Evolutionary conservation across 139 green algal genomes (phyloP), one percentile per base, ranked within the genome.

Genomic region (Chlamydomonas incerta): DNA sequence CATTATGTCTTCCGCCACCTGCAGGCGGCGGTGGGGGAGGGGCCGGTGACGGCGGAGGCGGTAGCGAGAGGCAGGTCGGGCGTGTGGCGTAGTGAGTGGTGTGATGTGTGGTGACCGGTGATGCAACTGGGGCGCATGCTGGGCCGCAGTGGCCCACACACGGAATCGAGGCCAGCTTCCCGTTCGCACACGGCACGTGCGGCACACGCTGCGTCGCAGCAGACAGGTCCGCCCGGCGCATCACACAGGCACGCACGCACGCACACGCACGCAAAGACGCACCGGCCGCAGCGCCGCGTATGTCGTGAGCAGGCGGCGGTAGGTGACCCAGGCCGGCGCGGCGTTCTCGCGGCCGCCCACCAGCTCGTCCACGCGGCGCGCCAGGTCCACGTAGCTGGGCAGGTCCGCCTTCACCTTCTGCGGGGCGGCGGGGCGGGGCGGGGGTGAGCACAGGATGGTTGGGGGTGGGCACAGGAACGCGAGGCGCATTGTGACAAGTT

Each of bases 371-470:
- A 89, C 60, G 0, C 76, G 76, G 5, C 81, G 81, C 26, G 85
- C 83, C 66, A 88, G 74, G 23, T 88, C 83, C 35, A 88, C n/a
- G 68, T 88, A 88, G 26, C 67, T 13, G 15, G 63, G 21, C 29
- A 84, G 24, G 35, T 77, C 67, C 21, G 66, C 69, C 66, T 76
- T 72, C 20, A 85, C 46, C 29, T 13, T 55, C 41, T 74, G 77
- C 23, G 33, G 37, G 34, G 3, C 3, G 58, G 1, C n/a, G 62
- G 29, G 47, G 26, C 21, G 24, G 34, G 52, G 9, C 11, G 50
- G 28, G 8, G 41, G 41, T 29, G 71, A 26, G 31, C 13, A 17
- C 31, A 46, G 31, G 3, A 46, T 3, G 31, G 66, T 8, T 50
- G 41, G 41, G 41, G 41, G n/a, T n/a, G n/a, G n/a, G n/a, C n/a